phyloP scores from a whole-genome alignment of 208 protist species.

The Trypanosoma rangeli region DNA sequence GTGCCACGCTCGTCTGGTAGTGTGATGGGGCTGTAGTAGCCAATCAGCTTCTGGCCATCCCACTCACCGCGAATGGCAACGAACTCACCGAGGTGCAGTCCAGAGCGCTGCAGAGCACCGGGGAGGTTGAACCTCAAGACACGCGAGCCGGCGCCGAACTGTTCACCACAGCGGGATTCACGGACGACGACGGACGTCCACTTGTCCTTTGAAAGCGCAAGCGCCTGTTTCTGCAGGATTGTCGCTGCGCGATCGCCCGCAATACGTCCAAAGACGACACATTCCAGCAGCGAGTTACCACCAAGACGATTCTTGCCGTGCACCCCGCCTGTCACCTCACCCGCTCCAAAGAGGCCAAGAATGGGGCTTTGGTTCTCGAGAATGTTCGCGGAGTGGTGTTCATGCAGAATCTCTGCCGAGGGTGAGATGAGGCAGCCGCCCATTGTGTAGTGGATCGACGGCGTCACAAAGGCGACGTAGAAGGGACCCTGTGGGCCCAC shows the following conservation, averaged over 20 bases:
- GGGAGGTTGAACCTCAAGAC: conserved; percentile 71
- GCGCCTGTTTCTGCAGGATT: conserved; percentile 47
- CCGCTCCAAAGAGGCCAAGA: conserved; percentile 92
- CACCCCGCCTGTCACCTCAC: conserved; percentile 96
- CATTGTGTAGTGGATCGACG: conserved; percentile 97
- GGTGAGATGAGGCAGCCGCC: conserved; percentile 92
- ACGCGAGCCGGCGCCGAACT: conserved; percentile 55
- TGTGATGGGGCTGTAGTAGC: conserved; percentile 75
- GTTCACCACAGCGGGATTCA: conserved; percentile 43
- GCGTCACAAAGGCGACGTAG: conserved; percentile 91
- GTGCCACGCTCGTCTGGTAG: conserved; percentile 54
- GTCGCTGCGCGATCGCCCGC: conserved; percentile 73
- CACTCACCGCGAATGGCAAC: conserved; percentile 56
- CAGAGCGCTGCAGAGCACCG: conserved; percentile 50
- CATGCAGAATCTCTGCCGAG: conserved; percentile 68
- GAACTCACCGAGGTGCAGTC: conserved; percentile 64
- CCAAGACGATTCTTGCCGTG: conserved; percentile 96
- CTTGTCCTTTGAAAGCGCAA: conserved; percentile 33
- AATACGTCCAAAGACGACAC: conserved; percentile 92
- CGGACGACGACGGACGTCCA: conserved; percentile 59
- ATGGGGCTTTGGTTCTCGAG: conserved; percentile 69
- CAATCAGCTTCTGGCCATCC: conserved; percentile 45
- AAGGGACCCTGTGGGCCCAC: conserved; percentile 62
- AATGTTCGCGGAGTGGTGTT: conserved; percentile 29
- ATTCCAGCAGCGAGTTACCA: conserved; percentile 97